These are phyloP conservation scores for Corylus avellana DNA, from an alignment of 306 rosid species.

Conservation along the genomic window DNA sequence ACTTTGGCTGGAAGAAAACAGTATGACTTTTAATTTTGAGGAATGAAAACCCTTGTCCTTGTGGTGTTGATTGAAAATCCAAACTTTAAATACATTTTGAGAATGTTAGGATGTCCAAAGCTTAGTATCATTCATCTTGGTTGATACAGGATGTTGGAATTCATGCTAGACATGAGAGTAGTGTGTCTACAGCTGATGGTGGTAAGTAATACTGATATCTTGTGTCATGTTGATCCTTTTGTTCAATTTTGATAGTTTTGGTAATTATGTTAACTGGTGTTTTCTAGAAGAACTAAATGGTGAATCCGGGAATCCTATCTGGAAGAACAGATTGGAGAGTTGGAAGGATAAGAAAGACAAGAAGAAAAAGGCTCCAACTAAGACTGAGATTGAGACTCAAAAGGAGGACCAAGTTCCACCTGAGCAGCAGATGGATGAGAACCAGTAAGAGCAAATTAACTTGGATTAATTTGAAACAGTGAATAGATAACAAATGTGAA, in stretches of 20 bases:
- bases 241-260: constrained; percentile 7
- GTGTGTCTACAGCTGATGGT: constrained; percentile 83
- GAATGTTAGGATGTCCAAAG: background rate
- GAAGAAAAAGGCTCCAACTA: constrained; percentile 67
- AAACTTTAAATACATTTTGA: background rate
- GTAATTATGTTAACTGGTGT: constrained; percentile 29
- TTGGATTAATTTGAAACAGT: background rate
- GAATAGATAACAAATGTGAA: background rate
- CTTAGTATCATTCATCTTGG: constrained; percentile 16
- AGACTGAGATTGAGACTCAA: constrained; percentile 60
- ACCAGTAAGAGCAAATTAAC: constrained; percentile 50
- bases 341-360: constrained; percentile 94
- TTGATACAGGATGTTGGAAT: constrained; percentile 70
- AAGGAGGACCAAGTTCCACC: constrained; percentile 61
- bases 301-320: constrained; percentile 90
- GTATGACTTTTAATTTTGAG: background rate
- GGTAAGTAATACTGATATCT: constrained; percentile 49
- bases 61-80: background rate
- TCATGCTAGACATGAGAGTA: constrained; percentile 93
- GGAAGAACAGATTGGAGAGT: constrained; percentile 98
- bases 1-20: background rate
- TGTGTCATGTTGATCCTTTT: constrained; percentile 14
- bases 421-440: constrained; percentile 80
- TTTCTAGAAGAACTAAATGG: constrained; percentile 66
- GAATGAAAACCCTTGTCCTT: background rate